Evolutionary conservation across 208 protist genomes (phyloP).

Genomic region (Trypanosoma cruzi): DNA sequence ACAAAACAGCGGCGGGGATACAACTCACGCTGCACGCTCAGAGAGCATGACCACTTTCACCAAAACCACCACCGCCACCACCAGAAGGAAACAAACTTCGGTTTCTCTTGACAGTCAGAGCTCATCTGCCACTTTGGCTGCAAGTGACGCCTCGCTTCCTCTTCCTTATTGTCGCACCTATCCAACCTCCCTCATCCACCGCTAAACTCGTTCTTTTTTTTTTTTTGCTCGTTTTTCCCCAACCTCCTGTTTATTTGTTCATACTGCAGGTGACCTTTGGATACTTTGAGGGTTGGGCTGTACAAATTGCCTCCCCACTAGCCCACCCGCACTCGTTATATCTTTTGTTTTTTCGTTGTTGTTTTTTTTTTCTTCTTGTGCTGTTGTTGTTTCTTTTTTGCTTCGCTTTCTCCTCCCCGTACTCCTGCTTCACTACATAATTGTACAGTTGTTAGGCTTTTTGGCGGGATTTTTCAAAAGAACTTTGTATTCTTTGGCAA

Average conservation of each 20-base stretch:
- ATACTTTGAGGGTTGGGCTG: too few relatives aligned
- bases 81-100: not conserved
- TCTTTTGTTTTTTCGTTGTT: not conserved
- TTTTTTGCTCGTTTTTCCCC: not conserved
- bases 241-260: conserved; percentile 1
- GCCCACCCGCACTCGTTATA: not conserved
- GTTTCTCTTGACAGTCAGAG: not conserved
- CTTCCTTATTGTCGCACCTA: not conserved
- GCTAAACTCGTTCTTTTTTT: too few relatives aligned
- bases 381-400: conserved; percentile 3
- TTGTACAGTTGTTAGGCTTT: not conserved
- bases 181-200: conserved; percentile 1
- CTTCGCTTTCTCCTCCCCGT: not conserved
- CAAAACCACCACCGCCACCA: not conserved
- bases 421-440: not conserved
- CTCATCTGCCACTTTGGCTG: not conserved
- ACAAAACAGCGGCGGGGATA: not conserved
- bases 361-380: not conserved
- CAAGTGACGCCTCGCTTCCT: not conserved
- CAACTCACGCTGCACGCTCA: not conserved
- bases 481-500: not conserved
- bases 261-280: too few relatives aligned
- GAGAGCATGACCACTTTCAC: not conserved
- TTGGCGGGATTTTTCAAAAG: not conserved
- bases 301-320: too few relatives aligned